phyloP scores from a whole-genome alignment of 495 filamentous ascomycete genomes.

The Neurospora sp. region DNA sequence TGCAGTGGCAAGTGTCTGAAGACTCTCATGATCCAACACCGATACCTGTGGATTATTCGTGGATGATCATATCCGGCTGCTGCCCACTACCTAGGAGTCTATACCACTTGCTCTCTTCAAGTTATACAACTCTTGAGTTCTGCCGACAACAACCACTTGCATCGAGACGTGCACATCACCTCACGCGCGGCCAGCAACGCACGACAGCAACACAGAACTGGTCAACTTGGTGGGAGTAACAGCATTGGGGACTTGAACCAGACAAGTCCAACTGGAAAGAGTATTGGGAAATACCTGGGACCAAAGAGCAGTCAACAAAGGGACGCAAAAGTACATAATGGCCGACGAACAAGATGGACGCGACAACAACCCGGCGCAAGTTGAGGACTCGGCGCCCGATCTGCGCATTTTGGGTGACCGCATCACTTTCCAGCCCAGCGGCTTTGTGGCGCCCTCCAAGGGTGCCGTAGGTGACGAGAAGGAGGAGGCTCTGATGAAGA shows the following conservation, averaged over 20 bases:
- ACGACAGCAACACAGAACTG: background rate
- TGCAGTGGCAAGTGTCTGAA: background rate
- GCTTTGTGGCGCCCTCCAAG: constrained; percentile 46
- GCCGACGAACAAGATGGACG: constrained; percentile 21
- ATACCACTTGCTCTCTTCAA: background rate
- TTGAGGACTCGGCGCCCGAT: constrained; percentile 56
- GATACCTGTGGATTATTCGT: background rate
- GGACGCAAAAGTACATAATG: constrained; percentile 13
- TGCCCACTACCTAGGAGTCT: background rate
- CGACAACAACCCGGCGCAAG: constrained; percentile 9
- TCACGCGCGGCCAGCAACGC: background rate
- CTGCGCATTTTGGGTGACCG: constrained; percentile 71
- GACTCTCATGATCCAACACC: background rate
- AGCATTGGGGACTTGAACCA: background rate
- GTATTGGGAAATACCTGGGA: too few species aligned
- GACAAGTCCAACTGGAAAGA: background rate
- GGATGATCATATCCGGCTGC: background rate
- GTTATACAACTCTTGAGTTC: background rate
- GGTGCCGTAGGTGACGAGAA: constrained; percentile 31
- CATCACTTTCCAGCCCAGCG: constrained; percentile 71
- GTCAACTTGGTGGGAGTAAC: background rate
- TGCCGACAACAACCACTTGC: background rate
- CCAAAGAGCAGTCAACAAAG: background rate
- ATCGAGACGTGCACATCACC: background rate
- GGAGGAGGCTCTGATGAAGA: constrained; percentile 66